A percentile compares a stretch with the other conserved stretches of the same genome.
Conservation (phyloP, 1,139 yeast genomes). For the Yamadazyma dendronema region DNA sequence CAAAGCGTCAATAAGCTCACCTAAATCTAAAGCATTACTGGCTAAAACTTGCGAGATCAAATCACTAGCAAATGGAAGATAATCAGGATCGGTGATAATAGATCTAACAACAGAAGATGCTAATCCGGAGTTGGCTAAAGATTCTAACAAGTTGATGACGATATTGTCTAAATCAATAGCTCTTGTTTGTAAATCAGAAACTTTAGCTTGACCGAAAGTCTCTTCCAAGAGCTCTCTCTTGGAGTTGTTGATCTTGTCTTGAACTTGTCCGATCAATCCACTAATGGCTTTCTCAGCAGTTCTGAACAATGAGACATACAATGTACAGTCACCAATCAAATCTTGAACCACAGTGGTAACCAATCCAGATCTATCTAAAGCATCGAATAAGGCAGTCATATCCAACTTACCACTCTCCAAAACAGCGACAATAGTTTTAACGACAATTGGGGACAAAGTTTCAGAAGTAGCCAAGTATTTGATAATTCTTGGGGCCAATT, state of each 20-base stretch:
- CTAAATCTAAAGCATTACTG: conserved; percentile 29
- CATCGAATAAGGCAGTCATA: conserved; percentile 34
- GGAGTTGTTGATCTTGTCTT: conserved; percentile 18
- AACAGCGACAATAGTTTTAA: conserved; percentile 30
- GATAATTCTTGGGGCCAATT: conserved; percentile 38
- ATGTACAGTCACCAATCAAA: conserved; percentile 41
- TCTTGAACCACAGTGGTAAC: conserved; percentile 36
- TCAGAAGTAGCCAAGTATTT: conserved; percentile 34
- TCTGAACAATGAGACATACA: conserved; percentile 37
- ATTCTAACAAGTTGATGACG: conserved; percentile 39
- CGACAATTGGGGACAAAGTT: conserved; percentile 37
- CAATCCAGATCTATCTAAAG: conserved; percentile 40
- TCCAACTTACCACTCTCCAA: conserved; percentile 33
- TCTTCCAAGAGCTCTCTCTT: conserved; percentile 20
- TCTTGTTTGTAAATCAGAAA: conserved; percentile 13
- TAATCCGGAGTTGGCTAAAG: conserved; percentile 42
- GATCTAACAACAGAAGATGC: conserved; percentile 42
- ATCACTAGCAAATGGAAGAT: conserved; percentile 37
- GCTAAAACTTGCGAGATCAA: conserved; percentile 33
- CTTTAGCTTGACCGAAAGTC: conserved; percentile 13
- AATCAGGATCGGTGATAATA: conserved; percentile 37
- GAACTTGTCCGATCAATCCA: conserved; percentile 30
- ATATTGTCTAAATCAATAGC: conserved; percentile 26
- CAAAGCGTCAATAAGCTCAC: conserved; percentile 31
- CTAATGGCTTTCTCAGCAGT: conserved; percentile 29